Evolutionary conservation across 2,329 filamentous ascomycete species (phyloP), one percentile per base, ranked within the genome.

Genomic region (Pyricularia sp.): DNA sequence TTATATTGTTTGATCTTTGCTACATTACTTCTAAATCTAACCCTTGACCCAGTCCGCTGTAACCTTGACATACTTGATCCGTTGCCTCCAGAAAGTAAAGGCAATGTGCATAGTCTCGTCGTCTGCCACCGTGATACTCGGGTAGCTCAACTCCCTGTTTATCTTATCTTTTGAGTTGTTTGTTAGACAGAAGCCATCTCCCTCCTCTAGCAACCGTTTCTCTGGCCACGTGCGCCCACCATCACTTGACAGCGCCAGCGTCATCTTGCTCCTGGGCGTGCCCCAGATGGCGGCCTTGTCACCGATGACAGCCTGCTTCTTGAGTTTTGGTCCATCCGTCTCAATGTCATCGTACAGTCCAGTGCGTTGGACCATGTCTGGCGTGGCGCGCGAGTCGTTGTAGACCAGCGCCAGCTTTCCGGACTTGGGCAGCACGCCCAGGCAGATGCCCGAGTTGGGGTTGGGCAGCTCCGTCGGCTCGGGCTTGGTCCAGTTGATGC

Each of bases 321-420:
- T 70, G 4, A 77, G 71, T 24, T 71, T 77, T 64, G 78, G 78
- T 4, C 72, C 71, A 1, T 73, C 73, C 1, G 76, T 74, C 0
- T 75, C 77, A 63, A 79, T 78, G 60, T 79, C 78, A 60, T 79
- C 78, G 62, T 79, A 79, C 0, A 79, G 67, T 0, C 78, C 78
- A 55, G 77, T 72, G 0, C 77, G 72, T 4, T 73, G 74, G 16
- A 70, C 67, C 35, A 74, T 70, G 22, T 73, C 72, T 0, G 72
- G 67, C 2, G 70, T 68, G 12, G 74, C 73, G 7, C 69, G 70
- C 0, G 76, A 79, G 53, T 76, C 70, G 64, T 79, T 79, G 68
- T 77, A 80, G 0, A 79, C 74, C 0, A 78, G 67, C 1, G 73
- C 71, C 0, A 78, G 64, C 0, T 69, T 69, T 7, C 61, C 61